These are phyloP conservation scores for Quambalaria eucalypti DNA, from an alignment of 1,284 basidiomycete genomes.

Conservation along the genomic window DNA sequence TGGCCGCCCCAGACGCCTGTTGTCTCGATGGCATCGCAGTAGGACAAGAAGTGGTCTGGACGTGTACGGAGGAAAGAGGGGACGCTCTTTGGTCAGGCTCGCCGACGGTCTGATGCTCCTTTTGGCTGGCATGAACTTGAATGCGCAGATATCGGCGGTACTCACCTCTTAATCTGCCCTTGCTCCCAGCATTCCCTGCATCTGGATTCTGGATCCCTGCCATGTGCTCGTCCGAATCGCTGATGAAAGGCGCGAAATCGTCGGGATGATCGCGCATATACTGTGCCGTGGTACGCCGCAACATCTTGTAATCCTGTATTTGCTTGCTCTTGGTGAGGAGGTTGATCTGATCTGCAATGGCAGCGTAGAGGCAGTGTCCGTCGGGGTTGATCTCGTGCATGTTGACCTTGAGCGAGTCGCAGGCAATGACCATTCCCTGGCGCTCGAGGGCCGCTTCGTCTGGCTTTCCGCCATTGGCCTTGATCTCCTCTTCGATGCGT, in stretches of 20 bases:
- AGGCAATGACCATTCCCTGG: conserved; percentile 24
- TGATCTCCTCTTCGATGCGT: conserved; percentile 28
- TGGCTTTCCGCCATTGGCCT: conserved; percentile 17
- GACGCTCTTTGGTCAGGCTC: neutral
- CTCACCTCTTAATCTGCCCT: neutral
- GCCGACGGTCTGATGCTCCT: too few species aligned
- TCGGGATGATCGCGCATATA: conserved; percentile 77
- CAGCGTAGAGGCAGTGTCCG: conserved; percentile 60
- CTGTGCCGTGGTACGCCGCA: conserved; percentile 64
- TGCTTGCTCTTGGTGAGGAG: conserved; percentile 16
- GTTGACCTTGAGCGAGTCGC: conserved; percentile 18
- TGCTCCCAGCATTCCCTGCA: conserved; percentile 36
- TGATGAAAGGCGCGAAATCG: conserved; percentile 89
- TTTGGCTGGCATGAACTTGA: too few species aligned
- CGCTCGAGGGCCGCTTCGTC: conserved; percentile 29
- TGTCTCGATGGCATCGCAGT: conserved; percentile 70
- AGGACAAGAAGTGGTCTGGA: conserved; percentile 59
- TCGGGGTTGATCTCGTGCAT: neutral
- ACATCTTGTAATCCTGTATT: conserved; percentile 38
- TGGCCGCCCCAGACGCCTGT: conserved; percentile 94
- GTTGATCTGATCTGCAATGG: conserved; percentile 68
- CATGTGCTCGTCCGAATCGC: conserved; percentile 48
- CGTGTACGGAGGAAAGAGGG: neutral
- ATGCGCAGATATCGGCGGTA: too few species aligned
- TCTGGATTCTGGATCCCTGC: conserved; percentile 64